Conservation (phyloP, 345 rosid species). For the Citrus trifoliata region DNA sequence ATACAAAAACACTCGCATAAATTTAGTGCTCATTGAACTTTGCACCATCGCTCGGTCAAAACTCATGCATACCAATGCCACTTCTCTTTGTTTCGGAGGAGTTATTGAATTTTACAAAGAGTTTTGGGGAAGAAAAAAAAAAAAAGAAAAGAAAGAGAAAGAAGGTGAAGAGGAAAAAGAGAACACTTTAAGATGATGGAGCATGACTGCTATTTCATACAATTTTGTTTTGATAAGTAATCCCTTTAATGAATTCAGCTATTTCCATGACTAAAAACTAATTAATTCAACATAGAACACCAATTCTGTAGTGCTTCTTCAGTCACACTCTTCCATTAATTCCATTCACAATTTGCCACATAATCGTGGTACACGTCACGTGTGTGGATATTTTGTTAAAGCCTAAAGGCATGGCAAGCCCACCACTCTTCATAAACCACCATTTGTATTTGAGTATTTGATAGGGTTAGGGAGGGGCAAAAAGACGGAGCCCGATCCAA, state of each 20-base stretch:
- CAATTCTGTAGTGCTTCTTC: neutral
- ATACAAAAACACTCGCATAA: neutral
- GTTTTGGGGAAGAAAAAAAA: neutral
- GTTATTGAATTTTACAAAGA: neutral
- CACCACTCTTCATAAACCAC: no score
- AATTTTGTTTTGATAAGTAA: no score
- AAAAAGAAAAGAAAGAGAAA: neutral
- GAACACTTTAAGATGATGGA: neutral
- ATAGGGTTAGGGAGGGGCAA: no score
- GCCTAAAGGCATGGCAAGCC: no score
- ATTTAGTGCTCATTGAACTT: neutral
- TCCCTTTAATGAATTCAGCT: neutral
- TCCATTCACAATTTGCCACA: no score
- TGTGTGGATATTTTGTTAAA: no score
- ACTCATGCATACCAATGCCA: neutral
- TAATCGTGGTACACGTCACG: no score
- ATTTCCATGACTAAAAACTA: neutral
- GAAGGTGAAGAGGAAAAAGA: neutral
- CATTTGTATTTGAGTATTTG: no score
- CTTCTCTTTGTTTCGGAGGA: neutral
- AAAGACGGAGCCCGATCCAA: no score
- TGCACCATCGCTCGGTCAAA: neutral
- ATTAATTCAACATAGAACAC: neutral
- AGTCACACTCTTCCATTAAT: no score
- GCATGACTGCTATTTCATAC: no score